These are phyloP conservation scores for Kickxella alabastrina DNA, from an alignment of 192 early-diverging fungal genomes.

Conservation along the genomic window DNA sequence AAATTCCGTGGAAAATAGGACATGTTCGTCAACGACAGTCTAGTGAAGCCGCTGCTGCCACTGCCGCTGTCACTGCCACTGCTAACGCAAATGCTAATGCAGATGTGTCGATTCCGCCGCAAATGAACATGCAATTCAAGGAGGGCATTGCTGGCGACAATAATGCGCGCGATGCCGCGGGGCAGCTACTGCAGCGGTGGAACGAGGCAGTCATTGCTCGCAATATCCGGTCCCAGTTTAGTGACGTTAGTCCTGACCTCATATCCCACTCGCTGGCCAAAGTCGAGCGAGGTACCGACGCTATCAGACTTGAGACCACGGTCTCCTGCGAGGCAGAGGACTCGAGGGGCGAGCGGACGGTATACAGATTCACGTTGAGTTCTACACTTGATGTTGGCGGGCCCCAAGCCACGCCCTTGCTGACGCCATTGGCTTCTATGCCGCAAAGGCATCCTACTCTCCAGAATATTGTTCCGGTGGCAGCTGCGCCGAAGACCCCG, in stretches of 20 bases:
- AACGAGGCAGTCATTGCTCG: constrained; percentile 45
- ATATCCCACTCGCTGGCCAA: constrained; percentile 22
- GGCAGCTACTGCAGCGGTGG: constrained; percentile 45
- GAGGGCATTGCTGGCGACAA: constrained; percentile 45
- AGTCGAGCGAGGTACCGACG: constrained; percentile 39
- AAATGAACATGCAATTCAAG: constrained; percentile 44
- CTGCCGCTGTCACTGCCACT: too few relatives aligned
- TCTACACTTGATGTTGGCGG: constrained; percentile 50
- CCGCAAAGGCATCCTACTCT: too few relatives aligned
- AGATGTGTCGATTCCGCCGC: constrained; percentile 1
- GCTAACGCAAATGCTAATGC: too few relatives aligned
- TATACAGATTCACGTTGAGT: constrained; percentile 50
- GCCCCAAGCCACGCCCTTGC: constrained; percentile 4
- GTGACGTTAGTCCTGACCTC: constrained; percentile 10
- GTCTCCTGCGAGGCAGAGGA: constrained; percentile 51
- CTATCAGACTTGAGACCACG: constrained; percentile 47
- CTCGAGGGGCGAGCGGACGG: constrained; percentile 45
- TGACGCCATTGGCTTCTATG: too few relatives aligned
- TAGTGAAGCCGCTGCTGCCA: neutral
- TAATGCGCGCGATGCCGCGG: constrained; percentile 46
- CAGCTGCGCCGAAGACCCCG: too few relatives aligned
- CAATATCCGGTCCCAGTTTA: constrained; percentile 21
- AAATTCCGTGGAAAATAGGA: constrained; percentile 50
- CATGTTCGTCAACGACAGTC: constrained; percentile 43
- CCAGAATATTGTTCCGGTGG: too few relatives aligned